phyloP scores from a whole-genome alignment of 768 basidiomycete species.

The Termitomyces eurrhizus region DNA sequence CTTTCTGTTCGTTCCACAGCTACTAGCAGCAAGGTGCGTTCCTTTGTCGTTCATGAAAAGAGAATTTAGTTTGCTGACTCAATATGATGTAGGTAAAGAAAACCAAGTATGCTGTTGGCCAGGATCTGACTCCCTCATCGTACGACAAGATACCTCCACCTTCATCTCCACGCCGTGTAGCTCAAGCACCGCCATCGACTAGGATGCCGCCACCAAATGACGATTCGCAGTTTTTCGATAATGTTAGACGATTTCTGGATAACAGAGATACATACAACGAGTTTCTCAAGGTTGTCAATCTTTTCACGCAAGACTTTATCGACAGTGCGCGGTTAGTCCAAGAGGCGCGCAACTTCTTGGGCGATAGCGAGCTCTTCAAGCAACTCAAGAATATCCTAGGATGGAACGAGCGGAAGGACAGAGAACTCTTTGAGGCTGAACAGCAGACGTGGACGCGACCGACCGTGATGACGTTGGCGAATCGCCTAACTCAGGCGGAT shows the following conservation, averaged over 20 bases:
- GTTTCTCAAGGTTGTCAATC: constrained; percentile 91
- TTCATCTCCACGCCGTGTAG: constrained; percentile 20
- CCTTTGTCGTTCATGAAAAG: neutral
- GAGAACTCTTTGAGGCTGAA: constrained; percentile 47
- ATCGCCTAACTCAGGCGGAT: constrained; percentile 59
- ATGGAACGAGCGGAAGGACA: constrained; percentile 75
- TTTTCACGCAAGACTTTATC: constrained; percentile 93
- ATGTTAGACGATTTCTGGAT: constrained; percentile 71
- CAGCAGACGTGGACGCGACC: constrained; percentile 51
- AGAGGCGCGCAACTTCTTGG: constrained; percentile 72
- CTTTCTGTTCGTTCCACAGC: constrained; percentile 26
- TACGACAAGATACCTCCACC: constrained; percentile 37
- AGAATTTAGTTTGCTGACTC: neutral
- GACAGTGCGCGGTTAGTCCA: constrained; percentile 81
- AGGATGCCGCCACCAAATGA: constrained; percentile 29
- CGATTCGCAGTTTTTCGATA: constrained; percentile 86
- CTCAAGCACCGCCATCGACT: constrained; percentile 23
- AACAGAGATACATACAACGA: constrained; percentile 84
- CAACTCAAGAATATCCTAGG: constrained; percentile 85
- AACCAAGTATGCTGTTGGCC: constrained; percentile 32
- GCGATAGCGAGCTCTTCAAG: constrained; percentile 73
- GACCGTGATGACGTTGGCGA: constrained; percentile 34
- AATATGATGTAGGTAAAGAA: constrained; percentile 25
- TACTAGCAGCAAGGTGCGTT: constrained; percentile 35
- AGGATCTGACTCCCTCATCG: constrained; percentile 35